Evolutionary conservation across 2,329 filamentous ascomycete genomes (phyloP).

Genomic region (Lachnellula subtilissima): DNA sequence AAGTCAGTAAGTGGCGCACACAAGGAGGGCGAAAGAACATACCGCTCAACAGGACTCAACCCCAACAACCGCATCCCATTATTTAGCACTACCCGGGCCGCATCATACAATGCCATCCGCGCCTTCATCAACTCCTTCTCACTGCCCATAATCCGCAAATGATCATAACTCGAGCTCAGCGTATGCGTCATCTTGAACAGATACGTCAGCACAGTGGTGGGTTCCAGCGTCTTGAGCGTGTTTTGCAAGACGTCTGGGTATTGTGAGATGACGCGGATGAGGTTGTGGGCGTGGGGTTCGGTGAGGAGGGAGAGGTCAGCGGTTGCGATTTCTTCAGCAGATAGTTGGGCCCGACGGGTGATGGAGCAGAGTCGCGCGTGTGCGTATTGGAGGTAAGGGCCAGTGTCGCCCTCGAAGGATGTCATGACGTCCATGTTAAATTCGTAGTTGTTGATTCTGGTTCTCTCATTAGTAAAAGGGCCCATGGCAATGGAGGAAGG

Average conservation of each 20-base stretch:
- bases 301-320: constrained; percentile 65
- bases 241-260: constrained; percentile 84
- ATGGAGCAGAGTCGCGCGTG: constrained; percentile 68
- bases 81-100: constrained; percentile 67
- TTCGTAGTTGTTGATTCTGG: constrained; percentile 58
- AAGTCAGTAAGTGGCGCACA: constrained; percentile 4
- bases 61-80: constrained; percentile 83
- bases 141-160: constrained; percentile 75
- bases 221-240: constrained; percentile 78
- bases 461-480: not conserved
- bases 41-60: constrained; percentile 64
- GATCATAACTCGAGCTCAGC: constrained; percentile 75
- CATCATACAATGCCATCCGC: constrained; percentile 72
- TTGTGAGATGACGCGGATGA: constrained; percentile 71
- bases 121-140: constrained; percentile 67
- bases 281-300: constrained; percentile 67
- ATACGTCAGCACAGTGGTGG: constrained; percentile 61
- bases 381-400: constrained; percentile 80
- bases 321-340: constrained; percentile 51
- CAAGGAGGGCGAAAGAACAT: not conserved
- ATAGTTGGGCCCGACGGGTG: constrained; percentile 50
- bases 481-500: not conserved
- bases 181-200: constrained; percentile 84
- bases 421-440: constrained; percentile 82
- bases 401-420: constrained; percentile 80